phyloP scores from a whole-genome alignment of 106 monocot species.

The Dioscorea dumetorum region DNA sequence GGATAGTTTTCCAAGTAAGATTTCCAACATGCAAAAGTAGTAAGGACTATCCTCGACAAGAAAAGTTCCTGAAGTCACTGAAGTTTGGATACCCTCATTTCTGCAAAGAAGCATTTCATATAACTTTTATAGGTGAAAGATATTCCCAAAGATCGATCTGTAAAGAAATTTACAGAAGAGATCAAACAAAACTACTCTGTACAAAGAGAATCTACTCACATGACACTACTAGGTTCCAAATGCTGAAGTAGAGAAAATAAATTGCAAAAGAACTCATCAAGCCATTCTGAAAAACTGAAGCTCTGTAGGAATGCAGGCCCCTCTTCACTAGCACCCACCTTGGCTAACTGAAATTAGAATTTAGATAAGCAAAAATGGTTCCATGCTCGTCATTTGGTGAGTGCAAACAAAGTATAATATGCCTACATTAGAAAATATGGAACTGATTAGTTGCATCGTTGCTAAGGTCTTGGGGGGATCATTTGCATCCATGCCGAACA shows the following conservation, averaged over 20 bases:
- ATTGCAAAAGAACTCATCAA: slow-evolving; percentile 92
- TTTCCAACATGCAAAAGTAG: slow-evolving; percentile 88
- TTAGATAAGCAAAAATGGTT: slow-evolving; percentile 2
- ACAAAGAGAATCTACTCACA: slow-evolving; percentile 36
- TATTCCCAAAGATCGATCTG: neutral
- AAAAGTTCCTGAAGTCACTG: slow-evolving; percentile 75
- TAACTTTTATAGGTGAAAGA: neutral
- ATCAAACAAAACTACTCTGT: neutral
- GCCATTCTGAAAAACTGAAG: slow-evolving; percentile 79
- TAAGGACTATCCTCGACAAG: slow-evolving; percentile 79
- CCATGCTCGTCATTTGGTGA: neutral
- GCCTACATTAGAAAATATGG: slow-evolving; percentile 95
- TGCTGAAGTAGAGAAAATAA: slow-evolving; percentile 91
- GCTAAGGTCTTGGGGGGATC: slow-evolving; percentile 99
- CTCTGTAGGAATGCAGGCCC: slow-evolving; percentile 46
- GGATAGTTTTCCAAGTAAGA: slow-evolving; percentile 83
- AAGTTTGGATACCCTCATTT: slow-evolving; percentile 59
- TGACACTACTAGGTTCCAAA: slow-evolving; percentile 69
- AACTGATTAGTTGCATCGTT: slow-evolving; percentile 94
- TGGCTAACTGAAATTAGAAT: slow-evolving; percentile 46
- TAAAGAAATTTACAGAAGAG: neutral
- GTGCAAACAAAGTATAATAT: neutral
- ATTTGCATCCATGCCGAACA: slow-evolving; percentile 99
- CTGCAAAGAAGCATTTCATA: slow-evolving; percentile 26
- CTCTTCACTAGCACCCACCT: slow-evolving; percentile 36